Evolutionary conservation across 2,329 filamentous ascomycete genomes (phyloP), one percentile per base, ranked within the genome.

Genomic region (Metarhizium humberi): DNA sequence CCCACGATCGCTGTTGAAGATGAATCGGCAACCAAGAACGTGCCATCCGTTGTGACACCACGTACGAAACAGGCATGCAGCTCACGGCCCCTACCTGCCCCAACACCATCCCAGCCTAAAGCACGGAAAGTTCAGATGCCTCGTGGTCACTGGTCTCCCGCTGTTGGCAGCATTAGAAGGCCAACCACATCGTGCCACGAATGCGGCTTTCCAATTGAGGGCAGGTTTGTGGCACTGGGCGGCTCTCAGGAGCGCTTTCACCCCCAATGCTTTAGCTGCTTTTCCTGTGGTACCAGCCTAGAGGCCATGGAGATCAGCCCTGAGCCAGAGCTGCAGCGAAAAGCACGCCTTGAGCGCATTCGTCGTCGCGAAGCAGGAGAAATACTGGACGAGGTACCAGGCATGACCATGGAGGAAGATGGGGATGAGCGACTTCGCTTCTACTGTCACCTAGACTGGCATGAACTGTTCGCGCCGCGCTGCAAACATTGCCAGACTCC

Each of bases 371-470:
- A 73, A 0, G 71, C 71, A 0, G 83, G 82, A 29, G 79, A 86
- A 60, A 66, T 80, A 1, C 69, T 88, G 11, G 74, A 82, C 6
- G 85, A 88, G 57, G 74, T 79, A 52, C 83, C 84, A 2, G 81
- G 80, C 34, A 75, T 82, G 67, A 86, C 84, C 11, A 79, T 80
- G 71, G 78, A 78, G 3, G 86, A 89, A 59, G 88, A 92, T 62
- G 85, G 87, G 46, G 87, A 92, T 67, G 79, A 82, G 42, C 78
- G 83, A 11, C 73, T 90, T 49, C 85, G 92, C 11, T 97, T 97
- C 79, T 99, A 88, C 75, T 99, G 94, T 72, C 92, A 97, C 68
- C 81, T 99, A n/a, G 94, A 99, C 75, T 99, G 92, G 82, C 94
- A 99, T 71, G 94, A 99, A 72, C 77, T 88, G 54, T 99, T 90